Base-by-base conservation (phyloP, 768 basidiomycete genomes). In the Xanthoconium stramineum region DNA sequence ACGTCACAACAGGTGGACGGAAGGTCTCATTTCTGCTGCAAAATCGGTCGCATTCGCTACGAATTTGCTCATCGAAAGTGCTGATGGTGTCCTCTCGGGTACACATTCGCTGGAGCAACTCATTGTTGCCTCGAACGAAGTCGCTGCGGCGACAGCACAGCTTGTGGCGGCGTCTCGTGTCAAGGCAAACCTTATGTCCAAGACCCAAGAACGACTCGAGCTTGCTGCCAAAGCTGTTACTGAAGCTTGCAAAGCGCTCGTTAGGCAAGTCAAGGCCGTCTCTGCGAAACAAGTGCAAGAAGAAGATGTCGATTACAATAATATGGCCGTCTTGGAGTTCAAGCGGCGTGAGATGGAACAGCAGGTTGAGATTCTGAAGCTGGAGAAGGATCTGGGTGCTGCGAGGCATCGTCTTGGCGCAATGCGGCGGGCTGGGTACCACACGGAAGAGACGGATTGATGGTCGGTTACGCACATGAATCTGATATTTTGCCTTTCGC, bases 111-210 rank as follows among this genome's bases (percentile, higher is more conserved):
- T 98, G 55, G 97, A 98, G 75, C 97, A 99, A 74, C 89, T 99
- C 62, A 98, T 99, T 67, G 97, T 98, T 55, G 91, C 97, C n/a
- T 99, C 97, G 38, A 98, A 98, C 74, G 97, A 98, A 71, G 97
- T 99, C 40, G 93, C 95, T 3, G 93, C 86, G 50, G 89, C 97
- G 3, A 99, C 97, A 2, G 97, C 97, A 15, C 97, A 99, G 73
- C 87, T 99, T 50, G 97, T 99, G 44, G 97, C 97, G 28, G 97
- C 97, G 8, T 98, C 95, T 12, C 87, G 97, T 53, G 97, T 99
- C 67, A 99, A 98, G 77, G 94, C 95, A 6, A 94, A 94, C 68
- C 79, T 98, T 59, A 98, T 98, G 95, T 95, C 92, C 51, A 96
- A 97, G 78, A 97, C 96, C 3, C 97, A 98, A 74, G 94, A 98